Percentiles rank a stretch among this genome's conserved stretches.
Evolutionary conservation across 768 basidiomycete genomes (phyloP).

Genomic region (Omphalotus guepiniiformis): DNA sequence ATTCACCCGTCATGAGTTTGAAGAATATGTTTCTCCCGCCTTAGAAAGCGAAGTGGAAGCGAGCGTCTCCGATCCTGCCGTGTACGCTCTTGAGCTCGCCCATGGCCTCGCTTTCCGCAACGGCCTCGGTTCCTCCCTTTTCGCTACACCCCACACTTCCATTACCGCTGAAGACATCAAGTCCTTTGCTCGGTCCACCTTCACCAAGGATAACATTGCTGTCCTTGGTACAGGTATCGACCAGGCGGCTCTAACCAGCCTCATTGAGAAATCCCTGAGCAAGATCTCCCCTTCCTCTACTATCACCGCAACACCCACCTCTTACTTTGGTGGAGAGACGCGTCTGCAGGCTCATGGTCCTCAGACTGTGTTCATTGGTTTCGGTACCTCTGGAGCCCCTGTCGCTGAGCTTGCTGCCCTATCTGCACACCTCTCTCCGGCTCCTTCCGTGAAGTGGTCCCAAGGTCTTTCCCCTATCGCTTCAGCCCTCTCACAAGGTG

Average conservation of each 20-base stretch:
- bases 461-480: constrained; percentile 67
- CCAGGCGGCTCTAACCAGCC: constrained; percentile 58
- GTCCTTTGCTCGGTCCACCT: constrained; percentile 66
- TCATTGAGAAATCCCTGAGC: constrained; percentile 69
- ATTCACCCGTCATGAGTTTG: constrained; percentile 73
- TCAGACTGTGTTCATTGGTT: constrained; percentile 85
- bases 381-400: constrained; percentile 65
- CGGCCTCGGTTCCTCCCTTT: constrained; percentile 89
- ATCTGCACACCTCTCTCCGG: constrained; percentile 73
- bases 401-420: constrained; percentile 75
- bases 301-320: constrained; percentile 26
- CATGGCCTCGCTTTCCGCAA: constrained; percentile 90
- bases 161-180: constrained; percentile 69
- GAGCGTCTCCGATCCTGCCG: constrained; percentile 56
- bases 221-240: constrained; percentile 87
- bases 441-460: constrained; percentile 85
- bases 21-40: constrained; percentile 68
- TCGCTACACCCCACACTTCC: constrained; percentile 65
- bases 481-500: constrained; percentile 49
- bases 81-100: constrained; percentile 79
- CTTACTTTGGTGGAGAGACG: constrained; percentile 82
- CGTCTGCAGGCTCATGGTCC: constrained; percentile 63
- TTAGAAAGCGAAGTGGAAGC: constrained; percentile 66
- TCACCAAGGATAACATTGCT: constrained; percentile 76
- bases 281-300: constrained; percentile 35